phyloP scores from a whole-genome alignment of 1,139 yeast species.

The Lodderomyces margitis region DNA sequence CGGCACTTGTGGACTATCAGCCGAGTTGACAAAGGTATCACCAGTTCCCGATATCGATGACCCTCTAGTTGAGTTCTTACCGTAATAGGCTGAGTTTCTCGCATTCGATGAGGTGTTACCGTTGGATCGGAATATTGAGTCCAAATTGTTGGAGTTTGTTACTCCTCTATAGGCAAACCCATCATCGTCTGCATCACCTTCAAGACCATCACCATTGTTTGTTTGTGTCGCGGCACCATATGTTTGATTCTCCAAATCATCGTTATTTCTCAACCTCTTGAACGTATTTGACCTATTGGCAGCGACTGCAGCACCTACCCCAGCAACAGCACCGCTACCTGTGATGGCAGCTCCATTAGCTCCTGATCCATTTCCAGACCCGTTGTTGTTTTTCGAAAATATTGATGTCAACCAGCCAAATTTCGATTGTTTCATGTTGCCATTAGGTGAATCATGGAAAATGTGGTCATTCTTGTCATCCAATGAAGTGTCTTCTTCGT shows the following conservation, averaged over 20 bases:
- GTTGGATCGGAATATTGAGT: slow-evolving; percentile 30
- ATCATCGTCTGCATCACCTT: slow-evolving; percentile 20
- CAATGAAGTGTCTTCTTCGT: slow-evolving; percentile 14
- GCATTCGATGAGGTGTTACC: slow-evolving; percentile 16
- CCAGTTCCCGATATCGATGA: slow-evolving; percentile 5
- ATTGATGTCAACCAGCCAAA: slow-evolving; percentile 14
- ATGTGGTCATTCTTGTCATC: slow-evolving; percentile 15
- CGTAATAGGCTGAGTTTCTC: slow-evolving; percentile 18
- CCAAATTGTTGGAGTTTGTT: slow-evolving; percentile 44
- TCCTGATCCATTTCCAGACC: slow-evolving; percentile 6
- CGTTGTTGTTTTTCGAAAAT: slow-evolving; percentile 4
- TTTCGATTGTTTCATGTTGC: slow-evolving; percentile 10
- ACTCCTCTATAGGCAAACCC: slow-evolving; percentile 49
- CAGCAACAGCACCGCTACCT: slow-evolving; percentile 10
- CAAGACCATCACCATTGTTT: slow-evolving; percentile 8
- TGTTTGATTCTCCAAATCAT: slow-evolving; percentile 14
- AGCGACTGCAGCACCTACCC: slow-evolving; percentile 12
- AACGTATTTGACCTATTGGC: slow-evolving; percentile 12
- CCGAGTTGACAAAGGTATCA: neutral
- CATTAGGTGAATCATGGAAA: slow-evolving; percentile 13
- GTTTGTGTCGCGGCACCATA: slow-evolving; percentile 14
- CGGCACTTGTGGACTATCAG: neutral
- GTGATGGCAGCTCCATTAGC: slow-evolving; percentile 8
- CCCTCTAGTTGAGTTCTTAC: slow-evolving; percentile 12
- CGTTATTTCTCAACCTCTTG: slow-evolving; percentile 9